Evolutionary conservation across 2,329 filamentous ascomycete genomes (phyloP).

Genomic region (Claviceps sorghi): DNA sequence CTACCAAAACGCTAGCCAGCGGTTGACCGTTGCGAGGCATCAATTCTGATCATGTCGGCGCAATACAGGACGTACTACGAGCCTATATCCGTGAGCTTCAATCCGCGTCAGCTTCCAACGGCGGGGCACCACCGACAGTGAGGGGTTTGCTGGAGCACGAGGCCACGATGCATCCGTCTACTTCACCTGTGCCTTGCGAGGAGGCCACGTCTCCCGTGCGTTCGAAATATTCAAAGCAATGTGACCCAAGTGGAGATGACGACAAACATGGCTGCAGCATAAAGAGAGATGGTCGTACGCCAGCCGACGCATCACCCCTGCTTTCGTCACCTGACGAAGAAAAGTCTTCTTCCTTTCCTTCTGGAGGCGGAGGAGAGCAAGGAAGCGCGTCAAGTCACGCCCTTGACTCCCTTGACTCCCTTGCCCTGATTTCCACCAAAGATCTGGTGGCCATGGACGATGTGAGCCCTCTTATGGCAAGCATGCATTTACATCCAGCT

Average conservation of each 20-base stretch:
- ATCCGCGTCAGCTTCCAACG: conserved; percentile 28
- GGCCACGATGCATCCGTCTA: conserved; percentile 14
- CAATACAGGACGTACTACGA: conserved; percentile 37
- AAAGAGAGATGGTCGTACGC: conserved; percentile 23
- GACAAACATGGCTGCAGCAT: conserved; percentile 28
- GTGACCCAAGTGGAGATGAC: conserved; percentile 20
- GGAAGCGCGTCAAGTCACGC: conserved; percentile 14
- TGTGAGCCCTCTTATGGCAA: conserved; percentile 26
- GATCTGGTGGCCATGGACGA: conserved; percentile 36
- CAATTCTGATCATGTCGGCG: neutral
- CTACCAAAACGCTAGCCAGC: neutral
- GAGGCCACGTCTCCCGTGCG: conserved; percentile 14
- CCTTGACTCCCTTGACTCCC: conserved; percentile 13
- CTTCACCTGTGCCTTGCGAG: conserved; percentile 7
- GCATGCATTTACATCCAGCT: conserved; percentile 24
- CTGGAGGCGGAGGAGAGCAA: conserved; percentile 8
- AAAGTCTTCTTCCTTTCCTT: conserved; percentile 21
- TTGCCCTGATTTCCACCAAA: conserved; percentile 38
- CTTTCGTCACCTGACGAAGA: conserved; percentile 16
- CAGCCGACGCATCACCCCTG: conserved; percentile 17
- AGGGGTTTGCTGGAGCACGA: conserved; percentile 38
- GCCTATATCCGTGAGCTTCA: conserved; percentile 48
- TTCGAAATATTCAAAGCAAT: conserved; percentile 19
- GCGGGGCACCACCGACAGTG: conserved; percentile 32
- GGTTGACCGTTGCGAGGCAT: neutral